Base-by-base conservation (phyloP, 192 early-diverging fungal genomes). In the Pilaira anomala region DNA sequence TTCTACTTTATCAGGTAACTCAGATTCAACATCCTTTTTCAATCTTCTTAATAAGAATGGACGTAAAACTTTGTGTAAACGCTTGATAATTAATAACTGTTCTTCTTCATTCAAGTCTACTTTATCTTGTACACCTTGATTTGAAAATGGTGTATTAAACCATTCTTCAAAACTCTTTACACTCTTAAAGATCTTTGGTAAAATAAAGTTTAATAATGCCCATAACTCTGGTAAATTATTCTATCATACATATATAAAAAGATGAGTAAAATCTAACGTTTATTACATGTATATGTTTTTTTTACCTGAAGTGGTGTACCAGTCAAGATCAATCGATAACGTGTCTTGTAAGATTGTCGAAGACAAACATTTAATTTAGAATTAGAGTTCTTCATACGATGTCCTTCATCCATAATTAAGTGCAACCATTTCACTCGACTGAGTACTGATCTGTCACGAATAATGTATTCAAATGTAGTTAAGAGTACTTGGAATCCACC, bases 381-480 rank as follows among this genome's bases (percentile, higher is more conserved):
- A 36, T 93, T 78, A 42, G 88, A 74, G 71, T 98, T 99, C 80
- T 99, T 99, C 92, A 99, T 94, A 60, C 97, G 90, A 75, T 99
- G 97, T 62, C 97, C 97, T 74, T 99, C 97, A 69, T 99, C 97
- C 65, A 98, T 93, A 69, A 99, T 97, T 83, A 96, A 89, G 78
- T 98, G 89, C 12, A 97, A 85, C 97, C 97, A 99, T 73, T 93
- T 94, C 65, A 93, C 82, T 73, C 92, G 94, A 66, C 85, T 80
- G 19, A 98, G 78, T n/a, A 93, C 70, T 1, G 90, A 83, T 51
- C 88, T 86, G 65, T 97, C 94, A 67, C 89, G 91, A 79, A 98
- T 97, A 41, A 97, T 88, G 77, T 93, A 97, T 79, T 99, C 94
- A 75, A 90, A 99, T 0, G 97, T 99, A 11, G 97, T 99, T 65